Evolutionary conservation across 2,329 filamentous ascomycete genomes (phyloP), one percentile per base, ranked within the genome.

Genomic region (Fusarium buxicola): DNA sequence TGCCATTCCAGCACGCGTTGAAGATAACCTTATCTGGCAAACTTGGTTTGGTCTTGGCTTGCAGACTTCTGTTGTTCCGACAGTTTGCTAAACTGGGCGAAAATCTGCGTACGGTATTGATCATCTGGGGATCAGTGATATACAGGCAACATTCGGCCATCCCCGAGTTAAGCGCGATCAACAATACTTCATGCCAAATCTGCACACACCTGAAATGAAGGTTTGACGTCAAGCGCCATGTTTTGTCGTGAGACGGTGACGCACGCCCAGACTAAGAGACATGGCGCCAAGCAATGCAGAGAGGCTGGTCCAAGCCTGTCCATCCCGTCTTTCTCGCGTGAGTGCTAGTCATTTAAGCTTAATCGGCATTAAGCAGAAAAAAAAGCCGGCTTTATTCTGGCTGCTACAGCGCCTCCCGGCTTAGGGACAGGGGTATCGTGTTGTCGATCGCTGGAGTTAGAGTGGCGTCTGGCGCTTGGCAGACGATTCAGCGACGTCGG

Each of bases 291-390:
- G 60, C 18, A 28, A 38, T 21, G 45, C 32, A 32, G 21, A 38
- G 45, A 28, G 21, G 11, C 7, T 7, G 16, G 45, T n/a, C 45
- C 21, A 13, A 27, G 36, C 12, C 36, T 9, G 10, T 13, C 8
- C 21, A 21, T 6, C 4, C 48, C 34, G 15, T 12, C n/a, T 41
- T 49, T 45, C 50, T 65, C 46, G 38, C 44, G 46, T 32, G 51
- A 54, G 60, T 38, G 50, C 40, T 53, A 28, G 27, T 31, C 24
- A 65, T 58, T 65, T 65, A 65, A 55, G 62, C 61, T 65, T 65
- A 65, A 55, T 46, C 34, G 18, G 51, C 21, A 35, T n/a, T 38
- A 31, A 25, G 21, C 13, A 40, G 25, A 15, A 15, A 12, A 18
- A 13, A 6, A 13, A 41, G 8, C 15, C 15, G n/a, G 15, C 25